These are phyloP conservation scores for Nemania bipapillata DNA, from an alignment of 2,329 filamentous ascomycete species.

Conservation along the genomic window DNA sequence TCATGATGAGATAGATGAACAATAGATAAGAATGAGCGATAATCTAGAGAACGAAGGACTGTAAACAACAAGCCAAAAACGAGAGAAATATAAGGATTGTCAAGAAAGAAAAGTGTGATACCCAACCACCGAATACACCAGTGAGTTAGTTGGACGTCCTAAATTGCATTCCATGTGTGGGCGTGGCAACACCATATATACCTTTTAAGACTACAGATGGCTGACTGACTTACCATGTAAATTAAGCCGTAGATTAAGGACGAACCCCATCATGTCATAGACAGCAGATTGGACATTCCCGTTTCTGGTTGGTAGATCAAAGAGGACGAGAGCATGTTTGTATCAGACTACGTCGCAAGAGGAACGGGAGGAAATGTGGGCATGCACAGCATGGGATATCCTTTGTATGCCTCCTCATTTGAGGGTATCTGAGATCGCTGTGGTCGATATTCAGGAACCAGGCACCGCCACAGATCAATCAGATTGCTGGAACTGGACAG, in stretches of 20 bases:
- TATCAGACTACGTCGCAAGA: not conserved
- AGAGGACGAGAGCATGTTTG: not conserved
- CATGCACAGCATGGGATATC: conserved; percentile 9
- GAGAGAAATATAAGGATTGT: conserved; percentile 2
- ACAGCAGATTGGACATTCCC: conserved; percentile 13
- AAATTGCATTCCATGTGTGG: not conserved
- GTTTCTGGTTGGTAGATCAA: conserved; percentile 13
- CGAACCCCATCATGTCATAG: not conserved
- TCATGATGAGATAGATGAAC: conserved; percentile 18
- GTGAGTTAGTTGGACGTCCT: not conserved
- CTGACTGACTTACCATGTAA: too few species aligned
- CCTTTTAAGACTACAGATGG: not conserved
- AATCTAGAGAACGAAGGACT: not conserved
- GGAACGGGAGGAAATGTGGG: not conserved
- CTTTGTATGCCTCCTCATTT: not conserved
- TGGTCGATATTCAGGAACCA: not conserved
- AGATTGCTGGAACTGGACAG: not conserved
- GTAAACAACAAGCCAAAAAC: not conserved
- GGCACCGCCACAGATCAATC: conserved; percentile 10
- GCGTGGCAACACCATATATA: conserved; percentile 11
- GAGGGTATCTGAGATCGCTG: not conserved
- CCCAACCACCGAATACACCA: not conserved
- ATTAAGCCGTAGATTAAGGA: not conserved
- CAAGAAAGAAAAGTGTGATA: conserved; percentile 7
- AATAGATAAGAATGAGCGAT: not conserved